Evolutionary conservation across 2,329 filamentous ascomycete genomes (phyloP), one percentile per base, ranked within the genome.

Genomic region (Arthrobotrys pseudoclavata): DNA sequence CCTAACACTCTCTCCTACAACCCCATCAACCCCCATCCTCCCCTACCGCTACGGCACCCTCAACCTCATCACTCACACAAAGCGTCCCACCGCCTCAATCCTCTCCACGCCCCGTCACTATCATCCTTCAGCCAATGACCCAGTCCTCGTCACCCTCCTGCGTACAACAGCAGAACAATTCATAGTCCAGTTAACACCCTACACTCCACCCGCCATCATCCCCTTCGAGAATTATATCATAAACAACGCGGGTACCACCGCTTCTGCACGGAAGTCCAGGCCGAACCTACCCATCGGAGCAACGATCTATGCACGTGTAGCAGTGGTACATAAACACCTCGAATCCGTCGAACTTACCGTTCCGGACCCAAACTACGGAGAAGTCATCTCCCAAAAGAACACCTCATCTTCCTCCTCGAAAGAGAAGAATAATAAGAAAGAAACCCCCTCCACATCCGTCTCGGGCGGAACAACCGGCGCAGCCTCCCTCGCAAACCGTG

Each of bases 61-160:
- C 5, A 55, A 69, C 53, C 45, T 69, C 9, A 61, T 48, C 12
- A 42, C 67, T 0, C 61, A 62, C 52, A 20, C 47, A n/a, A 72
- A 72, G 26, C 67, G 50, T 10, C 57, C 66, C 50, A 66, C 72
- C 7, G 72, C 72, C 37, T 76, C 72, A 22, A 71, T 78, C 40
- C 45, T 37, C 20, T 68, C 67, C 62, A 78, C 67, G 3, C 68
- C 74, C 4, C 64, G 60, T 9, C 74, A 78, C 34, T 78, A 78
- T 60, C 74, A 78, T 47, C 74, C 74, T 7, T 12, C 67, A 2
- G 34, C 67, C 4, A 62, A 68, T 52, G 74, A 78, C 53, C 67
- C 74, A 34, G 74, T 78, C 67, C 74, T 78, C 42, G 74, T 72
- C 53, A 78, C 74, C 53, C 74, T 78, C 52, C 61, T 78, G n/a